These are phyloP conservation scores for Hibiscus trionum DNA, from an alignment of 345 rosid genomes.

Conservation along the genomic window DNA sequence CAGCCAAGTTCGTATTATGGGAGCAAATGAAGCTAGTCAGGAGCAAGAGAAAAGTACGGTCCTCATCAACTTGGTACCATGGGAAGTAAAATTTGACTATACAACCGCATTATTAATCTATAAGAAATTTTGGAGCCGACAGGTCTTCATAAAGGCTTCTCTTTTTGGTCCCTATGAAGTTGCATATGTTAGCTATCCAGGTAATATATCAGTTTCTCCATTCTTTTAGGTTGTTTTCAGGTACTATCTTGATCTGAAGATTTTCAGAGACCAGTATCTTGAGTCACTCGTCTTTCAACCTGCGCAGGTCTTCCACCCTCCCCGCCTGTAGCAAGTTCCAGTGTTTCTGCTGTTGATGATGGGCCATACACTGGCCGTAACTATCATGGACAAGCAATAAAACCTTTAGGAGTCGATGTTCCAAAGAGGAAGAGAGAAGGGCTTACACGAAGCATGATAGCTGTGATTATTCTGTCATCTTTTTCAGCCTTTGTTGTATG, in stretches of 20 bases:
- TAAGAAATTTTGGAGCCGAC: constrained; percentile 45
- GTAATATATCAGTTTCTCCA: constrained; percentile 21
- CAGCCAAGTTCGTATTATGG: constrained; percentile 62
- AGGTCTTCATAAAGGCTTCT: constrained; percentile 34
- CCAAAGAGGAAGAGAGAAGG: constrained; percentile 29
- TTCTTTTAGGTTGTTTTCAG: neutral
- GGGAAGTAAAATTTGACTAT: constrained; percentile 33
- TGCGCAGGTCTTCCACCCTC: constrained; percentile 12
- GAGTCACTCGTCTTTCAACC: neutral
- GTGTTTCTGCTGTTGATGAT: constrained; percentile 24
- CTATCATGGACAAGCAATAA: constrained; percentile 26
- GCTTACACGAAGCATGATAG: constrained; percentile 30
- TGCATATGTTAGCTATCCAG: constrained; percentile 51
- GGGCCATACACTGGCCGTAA: constrained; percentile 31
- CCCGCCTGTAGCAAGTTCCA: constrained; percentile 1
- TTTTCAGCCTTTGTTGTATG: constrained; percentile 35
- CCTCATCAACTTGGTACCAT: constrained; percentile 55
- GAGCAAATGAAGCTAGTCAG: constrained; percentile 56
- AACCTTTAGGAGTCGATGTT: constrained; percentile 60
- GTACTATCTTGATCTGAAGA: neutral
- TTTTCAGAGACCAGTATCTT: neutral
- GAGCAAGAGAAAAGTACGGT: constrained; percentile 53
- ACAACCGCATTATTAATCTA: constrained; percentile 34
- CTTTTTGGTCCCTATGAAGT: constrained; percentile 58
- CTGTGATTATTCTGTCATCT: constrained; percentile 41